Evolutionary conservation across 2,329 filamentous ascomycete species (phyloP), one percentile per base, ranked within the genome.

Genomic region (Lachnellula hyalina): DNA sequence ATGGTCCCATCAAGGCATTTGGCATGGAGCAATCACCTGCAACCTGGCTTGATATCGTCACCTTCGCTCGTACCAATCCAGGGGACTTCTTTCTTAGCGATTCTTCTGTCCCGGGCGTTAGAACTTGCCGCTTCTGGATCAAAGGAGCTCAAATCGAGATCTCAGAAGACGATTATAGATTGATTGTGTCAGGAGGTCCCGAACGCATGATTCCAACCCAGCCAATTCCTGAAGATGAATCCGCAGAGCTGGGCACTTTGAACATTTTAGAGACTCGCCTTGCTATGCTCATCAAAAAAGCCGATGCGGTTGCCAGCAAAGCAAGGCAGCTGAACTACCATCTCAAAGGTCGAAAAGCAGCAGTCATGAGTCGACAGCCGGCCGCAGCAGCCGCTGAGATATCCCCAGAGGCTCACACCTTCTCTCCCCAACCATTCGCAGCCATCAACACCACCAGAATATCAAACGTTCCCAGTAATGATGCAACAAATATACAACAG

Each of bases 101-200:
- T 54, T 80, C 81, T 58, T 78, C 82, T 28, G 28, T 28, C 45
- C 86, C 89, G 61, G 87, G 87, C 19, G 74, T 81, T 51, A 81
- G 86, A 47, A 84, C 87, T 51, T 95, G 90, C 67, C 88, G 90
- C 59, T 94, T 96, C 70, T 84, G 85, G 66, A 85, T 90, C 60
- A 91, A 91, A 67, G 88, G 91, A 57, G 81, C 86, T 61, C 82
- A 88, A 47, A 86, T 95, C 8, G 89, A 96, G 73, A 93, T 96
- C 58, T 85, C 84, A 17, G 90, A 95, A 70, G 90, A 95, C 68
- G 90, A 96, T 68, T 96, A 86, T 77, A 81, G 91, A 42, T 75
- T 96, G 61, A 92, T 96, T 61, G 84, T 85, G 52, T 92, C 88
- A 40, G 90, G 90, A 28, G 88, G 89, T 61, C 82, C 92, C 11